These are phyloP conservation scores for Kazachstania sp. DNA, from an alignment of 1,139 yeast genomes.

Conservation along the genomic window DNA sequence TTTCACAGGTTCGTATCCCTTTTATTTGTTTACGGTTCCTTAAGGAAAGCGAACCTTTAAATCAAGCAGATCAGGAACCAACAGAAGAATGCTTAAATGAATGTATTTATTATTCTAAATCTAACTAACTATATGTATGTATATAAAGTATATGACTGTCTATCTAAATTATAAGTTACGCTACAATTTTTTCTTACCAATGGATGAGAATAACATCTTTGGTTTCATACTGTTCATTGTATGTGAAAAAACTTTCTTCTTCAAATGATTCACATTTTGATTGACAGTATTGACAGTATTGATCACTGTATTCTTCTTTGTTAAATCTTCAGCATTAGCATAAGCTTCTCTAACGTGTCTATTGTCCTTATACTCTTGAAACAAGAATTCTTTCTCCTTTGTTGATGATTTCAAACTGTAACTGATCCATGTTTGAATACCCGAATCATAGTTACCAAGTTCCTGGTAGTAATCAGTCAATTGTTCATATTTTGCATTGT, in stretches of 20 bases:
- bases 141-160: background rate
- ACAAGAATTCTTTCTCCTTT: conserved; percentile 20
- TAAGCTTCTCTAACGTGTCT: conserved; percentile 31
- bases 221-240: conserved; percentile 24
- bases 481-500: conserved; percentile 20
- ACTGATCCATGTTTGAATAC: conserved; percentile 28
- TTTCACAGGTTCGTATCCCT: too few species aligned
- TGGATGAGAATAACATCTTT: conserved; percentile 29
- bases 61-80: too few species aligned
- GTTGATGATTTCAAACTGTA: conserved; percentile 26
- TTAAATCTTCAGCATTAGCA: conserved; percentile 30
- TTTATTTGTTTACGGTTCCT: background rate
- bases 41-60: background rate
- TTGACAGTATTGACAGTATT: conserved; percentile 31
- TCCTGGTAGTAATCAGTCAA: conserved; percentile 17
- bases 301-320: conserved; percentile 28
- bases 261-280: conserved; percentile 30
- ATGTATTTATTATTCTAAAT: background rate
- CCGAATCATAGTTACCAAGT: conserved; percentile 22
- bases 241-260: conserved; percentile 29
- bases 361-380: conserved; percentile 29
- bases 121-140: background rate
- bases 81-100: too few species aligned
- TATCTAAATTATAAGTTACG: background rate
- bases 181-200: conserved; percentile 25